phyloP scores from a whole-genome alignment of 179 eudicot species.

The Sideroxylon spinosum region DNA sequence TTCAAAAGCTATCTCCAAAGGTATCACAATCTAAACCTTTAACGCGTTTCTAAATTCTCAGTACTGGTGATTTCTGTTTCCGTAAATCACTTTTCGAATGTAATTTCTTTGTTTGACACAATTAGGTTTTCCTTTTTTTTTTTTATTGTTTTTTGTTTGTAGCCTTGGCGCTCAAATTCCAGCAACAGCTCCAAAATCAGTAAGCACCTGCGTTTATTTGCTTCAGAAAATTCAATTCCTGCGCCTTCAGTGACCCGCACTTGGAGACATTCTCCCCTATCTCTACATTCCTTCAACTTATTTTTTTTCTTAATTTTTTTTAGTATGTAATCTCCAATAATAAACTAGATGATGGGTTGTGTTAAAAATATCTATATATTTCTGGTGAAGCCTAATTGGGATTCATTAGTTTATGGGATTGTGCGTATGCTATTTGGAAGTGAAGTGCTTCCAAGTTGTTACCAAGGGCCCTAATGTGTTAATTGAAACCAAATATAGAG shows the following conservation, averaged over 20 bases:
- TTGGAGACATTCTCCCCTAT: neutral
- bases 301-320: too few species aligned
- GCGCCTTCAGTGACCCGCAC: neutral
- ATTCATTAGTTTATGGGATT: neutral
- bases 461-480: neutral
- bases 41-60: too few species aligned
- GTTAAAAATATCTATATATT: neutral
- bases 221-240: neutral
- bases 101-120: neutral
- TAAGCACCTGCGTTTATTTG: constrained; percentile 12
- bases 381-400: neutral
- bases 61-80: neutral
- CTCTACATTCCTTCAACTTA: neutral
- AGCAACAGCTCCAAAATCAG: constrained; percentile 21
- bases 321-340: neutral
- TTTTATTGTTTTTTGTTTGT: constrained; percentile 7
- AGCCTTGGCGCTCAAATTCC: constrained; percentile 46
- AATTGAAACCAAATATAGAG: neutral
- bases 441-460: constrained; percentile 3
- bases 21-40: constrained; percentile 6
- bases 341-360: neutral
- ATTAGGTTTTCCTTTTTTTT: neutral
- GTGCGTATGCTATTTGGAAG: neutral
- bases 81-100: neutral
- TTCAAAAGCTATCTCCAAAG: constrained; percentile 40